A percentile compares a stretch with the other conserved stretches of the same genome.
phyloP scores from a whole-genome alignment of 345 rosid species.

The Angophora floribunda region DNA sequence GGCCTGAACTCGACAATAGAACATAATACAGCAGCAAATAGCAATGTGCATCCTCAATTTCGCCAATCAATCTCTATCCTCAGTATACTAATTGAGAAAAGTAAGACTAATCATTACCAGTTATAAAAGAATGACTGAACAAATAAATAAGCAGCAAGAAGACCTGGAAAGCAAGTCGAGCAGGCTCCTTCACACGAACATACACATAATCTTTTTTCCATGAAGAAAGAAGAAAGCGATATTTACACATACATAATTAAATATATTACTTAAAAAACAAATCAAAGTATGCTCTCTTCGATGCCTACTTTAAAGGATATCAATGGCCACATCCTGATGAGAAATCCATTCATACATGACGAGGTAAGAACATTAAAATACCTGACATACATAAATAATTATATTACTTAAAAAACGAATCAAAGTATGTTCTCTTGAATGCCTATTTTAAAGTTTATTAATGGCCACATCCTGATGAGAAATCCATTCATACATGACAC shows the following conservation, averaged over 20 bases:
- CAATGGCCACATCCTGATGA: background rate
- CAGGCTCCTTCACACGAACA: conserved; percentile 56
- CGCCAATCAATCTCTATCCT: background rate
- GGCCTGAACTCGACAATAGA: background rate
- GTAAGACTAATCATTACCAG: background rate
- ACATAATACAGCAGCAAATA: background rate
- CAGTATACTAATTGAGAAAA: background rate
- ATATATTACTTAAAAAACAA: background rate
- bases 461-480: no score
- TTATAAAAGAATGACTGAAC: background rate
- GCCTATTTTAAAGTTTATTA: no score
- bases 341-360: background rate
- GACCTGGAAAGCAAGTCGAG: conserved; percentile 76
- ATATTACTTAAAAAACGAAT: no score
- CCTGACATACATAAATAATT: background rate
- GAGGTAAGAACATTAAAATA: background rate
- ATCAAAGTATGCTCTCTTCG: background rate
- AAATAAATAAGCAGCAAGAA: conserved; percentile 12
- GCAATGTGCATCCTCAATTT: background rate
- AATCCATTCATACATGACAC: no score
- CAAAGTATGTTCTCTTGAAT: no score
- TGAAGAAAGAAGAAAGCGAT: conserved; percentile 10
- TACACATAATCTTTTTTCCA: conserved; percentile 86
- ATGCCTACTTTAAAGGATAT: background rate
- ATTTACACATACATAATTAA: background rate